Conservation (phyloP, 2,329 filamentous ascomycete genomes). For the Neopestalotiopsis sp. region DNA sequence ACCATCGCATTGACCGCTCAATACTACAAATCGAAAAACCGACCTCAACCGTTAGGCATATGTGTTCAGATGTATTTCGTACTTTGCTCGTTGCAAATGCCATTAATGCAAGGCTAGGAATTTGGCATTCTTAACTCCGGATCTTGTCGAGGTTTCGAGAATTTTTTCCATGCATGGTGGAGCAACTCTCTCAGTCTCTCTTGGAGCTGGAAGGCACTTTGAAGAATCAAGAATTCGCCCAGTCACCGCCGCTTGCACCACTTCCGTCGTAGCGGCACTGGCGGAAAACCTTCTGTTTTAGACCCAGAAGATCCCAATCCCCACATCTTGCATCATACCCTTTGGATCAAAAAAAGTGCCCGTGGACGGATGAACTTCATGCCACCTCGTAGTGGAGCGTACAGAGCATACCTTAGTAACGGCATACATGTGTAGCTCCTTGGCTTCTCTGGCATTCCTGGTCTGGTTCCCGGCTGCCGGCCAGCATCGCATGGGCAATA, state of each 20-base stretch:
- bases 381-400: too few relatives aligned
- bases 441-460: too few relatives aligned
- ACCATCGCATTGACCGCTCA: not conserved
- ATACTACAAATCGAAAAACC: not conserved
- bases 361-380: too few relatives aligned
- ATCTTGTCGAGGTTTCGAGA: not conserved
- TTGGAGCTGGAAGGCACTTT: not conserved
- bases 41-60: not conserved
- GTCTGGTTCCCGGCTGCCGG: too few relatives aligned
- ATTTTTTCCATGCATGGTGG: not conserved
- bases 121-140: not conserved
- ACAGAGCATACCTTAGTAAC: too few relatives aligned
- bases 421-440: too few relatives aligned
- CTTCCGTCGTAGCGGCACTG: not conserved
- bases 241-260: not conserved
- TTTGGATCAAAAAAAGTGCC: too few relatives aligned
- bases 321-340: not conserved
- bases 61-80: too few relatives aligned
- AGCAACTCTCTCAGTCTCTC: not conserved
- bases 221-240: not conserved
- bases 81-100: too few relatives aligned
- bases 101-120: not conserved
- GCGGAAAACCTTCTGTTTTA: not conserved
- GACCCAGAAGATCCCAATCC: not conserved
- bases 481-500: too few relatives aligned